Evolutionary conservation across 768 basidiomycete species (phyloP).

Genomic region (Collybia sordida): DNA sequence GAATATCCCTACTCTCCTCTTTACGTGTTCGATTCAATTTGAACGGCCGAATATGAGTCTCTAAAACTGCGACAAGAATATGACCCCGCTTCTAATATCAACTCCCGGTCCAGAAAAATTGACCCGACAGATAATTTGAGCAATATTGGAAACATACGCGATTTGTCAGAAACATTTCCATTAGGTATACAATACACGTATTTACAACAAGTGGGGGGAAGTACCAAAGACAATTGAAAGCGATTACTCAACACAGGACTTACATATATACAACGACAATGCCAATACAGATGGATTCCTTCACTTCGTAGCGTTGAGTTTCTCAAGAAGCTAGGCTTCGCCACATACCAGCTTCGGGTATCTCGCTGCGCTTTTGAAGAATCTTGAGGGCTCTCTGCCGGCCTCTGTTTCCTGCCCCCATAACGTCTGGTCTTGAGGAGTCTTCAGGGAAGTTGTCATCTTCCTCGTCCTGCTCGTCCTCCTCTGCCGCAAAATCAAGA

Average conservation of each 20-base stretch:
- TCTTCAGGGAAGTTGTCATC: conserved; percentile 18
- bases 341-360: conserved; percentile 80
- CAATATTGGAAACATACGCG: neutral
- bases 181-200: neutral
- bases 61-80: no score
- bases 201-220: neutral
- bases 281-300: conserved; percentile 1
- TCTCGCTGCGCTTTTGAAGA: conserved; percentile 62
- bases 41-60: no score
- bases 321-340: conserved; percentile 58
- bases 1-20: no score
- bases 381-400: conserved; percentile 66
- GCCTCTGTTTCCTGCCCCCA: conserved; percentile 42
- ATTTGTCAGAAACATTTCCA: no score
- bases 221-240: conserved; percentile 13
- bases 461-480: conserved; percentile 33
- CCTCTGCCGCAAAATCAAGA: conserved; percentile 56
- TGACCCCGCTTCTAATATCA: no score
- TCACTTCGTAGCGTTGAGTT: neutral
- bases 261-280: conserved; percentile 16
- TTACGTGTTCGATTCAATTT: neutral
- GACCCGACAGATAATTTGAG: no score
- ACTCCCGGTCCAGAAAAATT: no score
- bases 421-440: conserved; percentile 18
- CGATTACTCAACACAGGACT: conserved; percentile 18